phyloP scores from a whole-genome alignment of 345 rosid species.

The Eucalyptus microcorys region DNA sequence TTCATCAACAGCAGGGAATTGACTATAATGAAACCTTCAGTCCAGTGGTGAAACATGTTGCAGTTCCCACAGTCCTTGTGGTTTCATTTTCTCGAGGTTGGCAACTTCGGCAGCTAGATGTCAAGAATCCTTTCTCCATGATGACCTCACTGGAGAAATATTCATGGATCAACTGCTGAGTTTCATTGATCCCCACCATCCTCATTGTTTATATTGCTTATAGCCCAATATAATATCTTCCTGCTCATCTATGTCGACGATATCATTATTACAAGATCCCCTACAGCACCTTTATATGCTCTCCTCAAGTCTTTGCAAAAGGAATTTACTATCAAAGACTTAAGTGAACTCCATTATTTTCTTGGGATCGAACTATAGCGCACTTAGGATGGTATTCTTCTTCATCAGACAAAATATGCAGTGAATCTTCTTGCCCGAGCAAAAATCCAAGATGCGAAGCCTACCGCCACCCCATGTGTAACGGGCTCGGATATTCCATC shows the following conservation, averaged over 20 bases:
- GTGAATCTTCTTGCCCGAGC: not conserved
- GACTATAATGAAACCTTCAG: not conserved
- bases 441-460: not conserved
- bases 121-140: not conserved
- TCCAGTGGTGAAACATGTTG: not conserved
- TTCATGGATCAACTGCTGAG: not conserved
- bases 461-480: not conserved
- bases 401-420: not conserved
- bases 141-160: not conserved
- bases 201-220: not conserved
- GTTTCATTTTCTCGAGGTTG: not conserved
- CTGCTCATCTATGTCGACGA: not conserved
- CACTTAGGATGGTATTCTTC: not conserved
- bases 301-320: not conserved
- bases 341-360: not conserved
- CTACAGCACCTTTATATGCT: not conserved
- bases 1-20: not conserved
- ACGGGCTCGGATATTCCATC: not conserved
- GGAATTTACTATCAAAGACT: not conserved
- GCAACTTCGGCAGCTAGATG: not conserved
- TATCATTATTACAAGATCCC: not conserved
- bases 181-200: not conserved
- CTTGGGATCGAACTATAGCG: not conserved
- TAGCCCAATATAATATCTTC: not conserved
- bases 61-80: not conserved